Percentiles rank a stretch among this genome's conserved stretches.
Conservation (phyloP, 352 stramenopile species). For the Aphanomyces cochlioides region DNA sequence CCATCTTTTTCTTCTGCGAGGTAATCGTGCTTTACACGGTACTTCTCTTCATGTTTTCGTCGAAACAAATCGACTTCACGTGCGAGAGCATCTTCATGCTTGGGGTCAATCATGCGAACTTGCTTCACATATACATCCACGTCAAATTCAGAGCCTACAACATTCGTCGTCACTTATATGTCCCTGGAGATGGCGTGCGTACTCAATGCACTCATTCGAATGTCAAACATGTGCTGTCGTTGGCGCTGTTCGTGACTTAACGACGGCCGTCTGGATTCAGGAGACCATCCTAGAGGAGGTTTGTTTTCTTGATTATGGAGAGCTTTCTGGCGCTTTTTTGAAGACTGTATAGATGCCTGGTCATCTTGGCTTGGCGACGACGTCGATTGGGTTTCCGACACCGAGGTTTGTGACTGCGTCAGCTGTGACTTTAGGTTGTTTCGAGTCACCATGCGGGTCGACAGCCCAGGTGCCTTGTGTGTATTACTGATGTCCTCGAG, state of each 20-base stretch:
- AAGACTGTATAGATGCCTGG: not conserved
- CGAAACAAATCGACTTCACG: constrained; percentile 63
- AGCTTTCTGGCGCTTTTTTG: constrained; percentile 26
- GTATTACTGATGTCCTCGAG: constrained; percentile 82
- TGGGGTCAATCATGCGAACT: constrained; percentile 59
- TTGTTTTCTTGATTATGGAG: not conserved
- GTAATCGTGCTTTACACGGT: constrained; percentile 56
- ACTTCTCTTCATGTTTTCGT: constrained; percentile 70
- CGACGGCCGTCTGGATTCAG: not conserved
- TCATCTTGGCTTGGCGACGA: constrained; percentile 29
- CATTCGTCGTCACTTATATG: not conserved
- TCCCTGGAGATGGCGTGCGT: not conserved
- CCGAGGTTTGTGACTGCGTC: constrained; percentile 35
- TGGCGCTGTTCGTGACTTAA: not conserved
- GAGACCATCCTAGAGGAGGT: no score
- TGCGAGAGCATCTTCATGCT: constrained; percentile 37
- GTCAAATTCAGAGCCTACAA: constrained; percentile 64
- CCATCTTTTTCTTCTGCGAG: constrained; percentile 79
- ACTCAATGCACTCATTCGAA: constrained; percentile 27
- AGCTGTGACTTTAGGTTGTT: constrained; percentile 24
- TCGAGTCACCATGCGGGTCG: constrained; percentile 38
- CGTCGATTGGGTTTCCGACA: constrained; percentile 31
- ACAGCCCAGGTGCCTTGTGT: constrained; percentile 15
- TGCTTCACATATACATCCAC: constrained; percentile 46
- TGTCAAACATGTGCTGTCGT: constrained; percentile 26